Conservation (phyloP, 2,329 filamentous ascomycete species). For the Colletotrichum cereale region DNA sequence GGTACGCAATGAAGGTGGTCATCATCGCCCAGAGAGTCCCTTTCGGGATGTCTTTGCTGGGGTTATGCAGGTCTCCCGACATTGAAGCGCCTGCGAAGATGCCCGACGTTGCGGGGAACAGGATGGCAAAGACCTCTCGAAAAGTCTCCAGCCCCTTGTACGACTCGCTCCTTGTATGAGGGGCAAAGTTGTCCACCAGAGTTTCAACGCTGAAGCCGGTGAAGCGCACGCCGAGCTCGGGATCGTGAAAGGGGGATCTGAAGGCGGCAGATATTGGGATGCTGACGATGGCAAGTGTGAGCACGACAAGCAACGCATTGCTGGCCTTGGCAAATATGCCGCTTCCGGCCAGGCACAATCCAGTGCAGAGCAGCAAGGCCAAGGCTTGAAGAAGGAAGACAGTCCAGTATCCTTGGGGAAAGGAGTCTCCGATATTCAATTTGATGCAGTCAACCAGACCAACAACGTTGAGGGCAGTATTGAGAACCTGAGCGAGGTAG, state of each 20-base stretch:
- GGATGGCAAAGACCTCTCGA: conserved; percentile 85
- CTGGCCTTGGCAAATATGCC: conserved; percentile 84
- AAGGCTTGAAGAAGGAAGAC: conserved; percentile 81
- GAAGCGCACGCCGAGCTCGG: conserved; percentile 75
- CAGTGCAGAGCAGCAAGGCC: conserved; percentile 78
- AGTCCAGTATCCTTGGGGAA: conserved; percentile 81
- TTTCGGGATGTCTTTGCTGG: conserved; percentile 85
- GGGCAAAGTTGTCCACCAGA: conserved; percentile 79
- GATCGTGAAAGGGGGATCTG: conserved; percentile 74
- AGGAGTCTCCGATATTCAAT: conserved; percentile 76
- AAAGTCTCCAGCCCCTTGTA: conserved; percentile 77
- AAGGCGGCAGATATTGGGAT: conserved; percentile 84
- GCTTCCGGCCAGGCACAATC: conserved; percentile 83
- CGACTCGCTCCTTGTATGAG: conserved; percentile 73
- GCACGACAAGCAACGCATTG: conserved; percentile 78
- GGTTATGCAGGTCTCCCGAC: conserved; percentile 87
- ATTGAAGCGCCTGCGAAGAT: conserved; percentile 84
- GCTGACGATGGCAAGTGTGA: conserved; percentile 81
- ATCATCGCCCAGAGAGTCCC: conserved; percentile 85
- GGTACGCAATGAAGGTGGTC: conserved; percentile 81
- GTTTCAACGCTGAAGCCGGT: conserved; percentile 82
- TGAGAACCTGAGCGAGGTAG: conserved; percentile 90
- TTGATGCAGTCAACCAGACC: conserved; percentile 86
- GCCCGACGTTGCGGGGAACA: conserved; percentile 77
- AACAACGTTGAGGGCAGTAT: conserved; percentile 88